Evolutionary conservation across 345 rosid species (phyloP), one percentile per base, ranked within the genome.

Genomic region (Eucalyptus sp.): DNA sequence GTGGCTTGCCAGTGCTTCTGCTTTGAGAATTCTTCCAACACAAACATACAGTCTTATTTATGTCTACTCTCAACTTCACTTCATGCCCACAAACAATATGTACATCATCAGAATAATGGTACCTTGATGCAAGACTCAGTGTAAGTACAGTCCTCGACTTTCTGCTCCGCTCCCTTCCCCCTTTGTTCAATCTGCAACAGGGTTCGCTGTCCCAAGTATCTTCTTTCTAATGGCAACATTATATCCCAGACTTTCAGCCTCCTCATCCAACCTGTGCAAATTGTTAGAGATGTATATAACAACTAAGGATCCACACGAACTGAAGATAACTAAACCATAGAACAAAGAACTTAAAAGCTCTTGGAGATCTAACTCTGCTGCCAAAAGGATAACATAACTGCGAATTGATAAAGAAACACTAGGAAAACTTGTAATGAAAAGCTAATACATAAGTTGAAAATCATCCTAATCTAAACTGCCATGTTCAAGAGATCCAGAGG

Each of bases 151-250:
- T 60, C 44, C 62, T 90, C n/a, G 88, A 87, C 51, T 90, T 90
- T 76, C 88, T 89, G 86, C 86, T 90, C 86, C 91, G 80, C 22
- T 89, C 88, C 87, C 92, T 87, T 50, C 92, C 92, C 7, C 90
- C 91, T 88, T 91, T 92, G 62, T 93, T 93, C 92, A 92, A 87
- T 81, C 90, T 43, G 90, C 91, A 80, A 91, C 91, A 20, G 92
- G 92, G 90, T 93, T 86, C 24, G 91, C 93, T 10, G 90, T 91
- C 84, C 92, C 92, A 46, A 89, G 91, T 88, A 89, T 91, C 87
- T 91, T 90, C 81, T 91, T 90, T 89, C 92, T 92, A 80, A 93
- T 43, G 54, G 29, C 86, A 15, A 93, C 90, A 9, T 90, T 87
- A 86, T 90, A 86, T 86, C 87, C 94, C 89, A 92, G 76, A 79